A percentile compares a stretch with the other conserved stretches of the same genome.
Conservation (phyloP, 192 early-diverging fungal genomes). For the Backusella australiensis region DNA sequence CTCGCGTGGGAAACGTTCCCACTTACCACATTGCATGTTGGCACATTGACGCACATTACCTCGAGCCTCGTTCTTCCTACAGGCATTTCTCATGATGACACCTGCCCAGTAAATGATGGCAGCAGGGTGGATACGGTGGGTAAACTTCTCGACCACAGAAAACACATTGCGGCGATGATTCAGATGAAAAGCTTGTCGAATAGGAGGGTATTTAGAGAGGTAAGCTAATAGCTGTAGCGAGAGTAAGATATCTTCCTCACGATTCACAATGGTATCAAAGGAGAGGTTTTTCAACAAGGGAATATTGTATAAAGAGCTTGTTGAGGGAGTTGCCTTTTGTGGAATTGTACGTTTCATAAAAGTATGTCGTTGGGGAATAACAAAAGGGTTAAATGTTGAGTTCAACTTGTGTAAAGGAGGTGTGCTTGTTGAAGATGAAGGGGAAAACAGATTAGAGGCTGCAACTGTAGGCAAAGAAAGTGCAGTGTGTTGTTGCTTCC, state of each 20-base stretch:
- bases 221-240: conserved; percentile 85
- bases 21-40: conserved; percentile 73
- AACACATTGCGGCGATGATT: conserved; percentile 65
- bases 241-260: conserved; percentile 80
- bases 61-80: conserved; percentile 69
- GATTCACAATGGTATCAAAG: conserved; percentile 49
- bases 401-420: conserved; percentile 16
- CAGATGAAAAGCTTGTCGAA: conserved; percentile 62
- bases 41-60: conserved; percentile 77
- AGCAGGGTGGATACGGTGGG: conserved; percentile 61
- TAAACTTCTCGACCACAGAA: conserved; percentile 75
- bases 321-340: conserved; percentile 21
- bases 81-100: conserved; percentile 80
- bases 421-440: not conserved
- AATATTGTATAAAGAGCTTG: conserved; percentile 21
- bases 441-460: not conserved
- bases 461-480: conserved; percentile 10
- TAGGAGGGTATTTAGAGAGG: conserved; percentile 84
- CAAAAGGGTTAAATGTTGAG: conserved; percentile 7
- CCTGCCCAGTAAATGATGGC: conserved; percentile 74
- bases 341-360: conserved; percentile 17
- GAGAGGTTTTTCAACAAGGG: conserved; percentile 39
- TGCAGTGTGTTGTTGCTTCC: conserved; percentile 4
- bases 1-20: conserved; percentile 71
- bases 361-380: conserved; percentile 23